A percentile compares a stretch with the other conserved stretches of the same genome.
phyloP scores from a whole-genome alignment of 768 basidiomycete species.

The Pleurotus eryngii region DNA sequence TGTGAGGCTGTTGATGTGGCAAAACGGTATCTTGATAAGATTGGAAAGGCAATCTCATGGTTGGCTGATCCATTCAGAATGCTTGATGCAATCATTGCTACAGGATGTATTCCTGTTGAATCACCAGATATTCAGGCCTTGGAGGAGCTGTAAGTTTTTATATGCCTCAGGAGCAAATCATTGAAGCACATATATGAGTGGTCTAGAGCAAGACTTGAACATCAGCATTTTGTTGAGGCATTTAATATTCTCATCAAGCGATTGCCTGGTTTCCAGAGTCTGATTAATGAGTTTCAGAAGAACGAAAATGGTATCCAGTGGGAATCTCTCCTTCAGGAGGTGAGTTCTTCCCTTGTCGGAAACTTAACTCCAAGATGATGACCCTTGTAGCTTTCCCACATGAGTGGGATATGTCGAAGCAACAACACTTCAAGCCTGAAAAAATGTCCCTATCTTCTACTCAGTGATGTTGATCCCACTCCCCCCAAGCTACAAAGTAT shows the following conservation, averaged over 20 bases:
- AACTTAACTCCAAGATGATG: neutral
- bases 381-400: neutral
- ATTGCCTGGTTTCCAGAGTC: neutral
- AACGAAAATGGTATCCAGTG: neutral
- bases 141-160: neutral
- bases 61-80: neutral
- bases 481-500: neutral
- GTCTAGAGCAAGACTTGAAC: neutral
- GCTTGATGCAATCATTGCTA: neutral
- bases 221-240: neutral
- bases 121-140: neutral
- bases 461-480: neutral
- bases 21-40: neutral
- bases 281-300: neutral
- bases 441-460: neutral
- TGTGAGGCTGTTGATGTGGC: neutral
- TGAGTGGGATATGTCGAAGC: neutral
- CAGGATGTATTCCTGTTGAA: neutral
- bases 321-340: neutral
- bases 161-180: neutral
- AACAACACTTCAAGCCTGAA: neutral
- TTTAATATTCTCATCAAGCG: neutral
- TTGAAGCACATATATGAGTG: neutral
- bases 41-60: neutral
- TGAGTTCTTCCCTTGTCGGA: neutral